Base-by-base conservation (phyloP, 768 basidiomycete genomes). In the Lactarius deliciosus region DNA sequence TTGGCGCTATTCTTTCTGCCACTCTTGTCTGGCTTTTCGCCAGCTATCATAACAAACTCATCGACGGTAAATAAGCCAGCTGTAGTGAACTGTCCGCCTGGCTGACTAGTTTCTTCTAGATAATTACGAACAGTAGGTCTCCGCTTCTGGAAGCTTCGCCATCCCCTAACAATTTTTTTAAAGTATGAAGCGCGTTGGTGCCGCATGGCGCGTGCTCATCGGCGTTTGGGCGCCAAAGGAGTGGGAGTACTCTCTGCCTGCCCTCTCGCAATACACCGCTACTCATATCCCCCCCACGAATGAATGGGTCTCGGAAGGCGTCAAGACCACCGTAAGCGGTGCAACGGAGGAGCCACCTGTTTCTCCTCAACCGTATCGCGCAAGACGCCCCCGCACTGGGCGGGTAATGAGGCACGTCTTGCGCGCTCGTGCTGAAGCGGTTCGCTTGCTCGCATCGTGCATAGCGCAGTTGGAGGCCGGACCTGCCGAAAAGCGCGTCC, bases 121-220 rank as follows among this genome's bases (percentile, higher is more conserved):
- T 64, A 88, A 87, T 70, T 96, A 96, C 74, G 83, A 90, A 71
- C 84, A 86, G 94, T 95, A 69, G 4, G 58, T 56, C 47, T 43
- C 28, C 55, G 55, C 47, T 57, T 40, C 15, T 40, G 30, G 45
- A 38, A 36, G 43, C 30, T 80, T 53, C 22, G 32, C 64, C 57
- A 18, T 64, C 57, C 60, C 59, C 65, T 64, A 63, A 47, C 56
- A 32, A 55, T 28, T 65, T 45, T 68, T 60, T 60, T 59, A 60
- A 60, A 69, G 94, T 36, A 85, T 87, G 58, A 96, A 95, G 77
- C 91, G 91, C 50, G 83, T 96, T 57, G 82, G 90, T 20, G 92
- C 96, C 6, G 88, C 95, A n/a, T 99, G 96, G 95, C 88, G 94
- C 62, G 87, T 97, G n/a, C 84, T 99, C 16, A 85, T 98, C 69